A percentile compares a stretch with the other conserved stretches of the same genome.
Evolutionary conservation across 2,329 filamentous ascomycete genomes (phyloP).

Genomic region (Hypoxylon sp.): DNA sequence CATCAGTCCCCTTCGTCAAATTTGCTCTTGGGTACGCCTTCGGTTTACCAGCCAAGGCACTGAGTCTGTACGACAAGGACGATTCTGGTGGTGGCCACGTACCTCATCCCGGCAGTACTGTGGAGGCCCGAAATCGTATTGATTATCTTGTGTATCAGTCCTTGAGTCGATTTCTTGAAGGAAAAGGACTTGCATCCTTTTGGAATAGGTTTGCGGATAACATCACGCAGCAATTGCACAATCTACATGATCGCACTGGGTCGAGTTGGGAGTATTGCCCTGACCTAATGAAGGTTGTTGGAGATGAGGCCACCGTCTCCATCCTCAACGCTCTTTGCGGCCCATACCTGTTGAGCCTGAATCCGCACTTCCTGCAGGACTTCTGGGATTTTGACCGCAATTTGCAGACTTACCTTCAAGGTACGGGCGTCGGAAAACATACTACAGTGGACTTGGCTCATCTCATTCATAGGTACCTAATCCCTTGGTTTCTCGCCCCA

Average conservation of each 20-base stretch:
- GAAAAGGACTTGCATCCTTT: constrained; percentile 46
- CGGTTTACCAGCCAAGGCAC: constrained; percentile 48
- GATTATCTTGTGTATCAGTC: constrained; percentile 48
- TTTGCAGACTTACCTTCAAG: constrained; percentile 51
- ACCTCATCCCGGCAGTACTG: constrained; percentile 40
- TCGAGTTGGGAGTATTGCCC: constrained; percentile 39
- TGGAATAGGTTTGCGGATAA: constrained; percentile 48
- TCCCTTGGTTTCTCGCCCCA: constrained; percentile 49
- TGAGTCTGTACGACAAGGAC: constrained; percentile 50
- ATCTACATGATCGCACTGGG: constrained; percentile 34
- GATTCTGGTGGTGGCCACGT: constrained; percentile 48
- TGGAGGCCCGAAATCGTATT: constrained; percentile 46
- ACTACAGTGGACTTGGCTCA: constrained; percentile 12
- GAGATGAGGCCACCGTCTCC: constrained; percentile 45
- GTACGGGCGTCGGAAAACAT: constrained; percentile 23
- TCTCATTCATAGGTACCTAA: constrained; percentile 34
- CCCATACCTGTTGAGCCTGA: constrained; percentile 46
- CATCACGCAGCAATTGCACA: constrained; percentile 41
- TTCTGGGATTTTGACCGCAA: constrained; percentile 51
- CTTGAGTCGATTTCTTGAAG: constrained; percentile 46
- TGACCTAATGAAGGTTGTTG: constrained; percentile 47
- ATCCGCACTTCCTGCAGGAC: constrained; percentile 46
- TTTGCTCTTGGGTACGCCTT: constrained; percentile 53
- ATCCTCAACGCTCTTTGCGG: constrained; percentile 49
- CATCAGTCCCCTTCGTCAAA: constrained; percentile 51